Conservation (phyloP, 2,329 filamentous ascomycete genomes). For the Aspergillus neotritici region DNA sequence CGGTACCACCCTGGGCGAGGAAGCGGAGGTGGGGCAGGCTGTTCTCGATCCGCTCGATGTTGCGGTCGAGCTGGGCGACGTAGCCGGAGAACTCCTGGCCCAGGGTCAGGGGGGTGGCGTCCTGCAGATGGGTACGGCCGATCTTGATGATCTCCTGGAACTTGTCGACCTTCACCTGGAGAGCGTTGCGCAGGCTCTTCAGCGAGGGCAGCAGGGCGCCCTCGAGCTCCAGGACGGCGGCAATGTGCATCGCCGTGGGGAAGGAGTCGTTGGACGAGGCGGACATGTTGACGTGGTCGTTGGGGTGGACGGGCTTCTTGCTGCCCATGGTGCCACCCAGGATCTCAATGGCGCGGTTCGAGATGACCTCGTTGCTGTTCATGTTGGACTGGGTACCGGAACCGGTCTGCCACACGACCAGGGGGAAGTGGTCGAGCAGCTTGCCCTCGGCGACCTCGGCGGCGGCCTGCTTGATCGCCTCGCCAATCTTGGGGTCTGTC, state of each 20-base stretch:
- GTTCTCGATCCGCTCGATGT: conserved; percentile 79
- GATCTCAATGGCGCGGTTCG: conserved; percentile 97
- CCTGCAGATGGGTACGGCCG: conserved; percentile 92
- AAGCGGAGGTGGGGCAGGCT: conserved; percentile 77
- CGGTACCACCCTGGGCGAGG: conserved; percentile 91
- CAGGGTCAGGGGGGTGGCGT: conserved; percentile 90
- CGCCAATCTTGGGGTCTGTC: conserved; percentile 76
- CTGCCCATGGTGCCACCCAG: conserved; percentile 86
- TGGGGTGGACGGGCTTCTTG: conserved; percentile 99
- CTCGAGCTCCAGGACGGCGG: conserved; percentile 89
- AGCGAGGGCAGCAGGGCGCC: conserved; percentile 76
- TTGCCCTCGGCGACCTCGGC: conserved; percentile 89
- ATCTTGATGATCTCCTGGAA: conserved; percentile 99
- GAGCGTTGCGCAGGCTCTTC: conserved; percentile 70
- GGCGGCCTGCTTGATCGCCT: conserved; percentile 92
- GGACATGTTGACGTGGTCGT: conserved; percentile 99
- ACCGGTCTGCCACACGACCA: conserved; percentile 98
- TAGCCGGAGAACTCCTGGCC: conserved; percentile 98
- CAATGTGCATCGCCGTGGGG: conserved; percentile 99
- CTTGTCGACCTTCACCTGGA: conserved; percentile 81
- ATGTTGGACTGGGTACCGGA: conserved; percentile 99
- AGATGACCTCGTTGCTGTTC: conserved; percentile 99
- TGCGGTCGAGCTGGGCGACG: conserved; percentile 86
- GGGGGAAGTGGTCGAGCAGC: conserved; percentile 93
- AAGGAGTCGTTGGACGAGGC: conserved; percentile 99